These are phyloP conservation scores for Dinochytrium kinnereticum DNA, from an alignment of 371 early-diverging fungal species.

Conservation along the genomic window DNA sequence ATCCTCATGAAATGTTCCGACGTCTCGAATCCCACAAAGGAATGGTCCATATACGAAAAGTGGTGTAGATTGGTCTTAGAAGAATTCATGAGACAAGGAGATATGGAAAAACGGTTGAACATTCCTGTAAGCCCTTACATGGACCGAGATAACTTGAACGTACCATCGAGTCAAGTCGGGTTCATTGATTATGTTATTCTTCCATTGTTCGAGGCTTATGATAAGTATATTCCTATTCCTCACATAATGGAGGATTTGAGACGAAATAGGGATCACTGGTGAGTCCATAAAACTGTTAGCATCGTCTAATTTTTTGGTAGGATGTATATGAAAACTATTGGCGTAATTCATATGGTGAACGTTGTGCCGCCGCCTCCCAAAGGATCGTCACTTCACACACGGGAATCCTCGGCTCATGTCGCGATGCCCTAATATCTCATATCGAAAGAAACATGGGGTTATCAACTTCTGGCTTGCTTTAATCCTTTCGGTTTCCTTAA, in stretches of 20 bases:
- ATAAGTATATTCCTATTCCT: conserved; percentile 47
- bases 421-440: not conserved
- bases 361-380: conserved; percentile 7
- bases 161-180: conserved; percentile 52
- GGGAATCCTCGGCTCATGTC: conserved; percentile 8
- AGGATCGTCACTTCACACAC: not conserved
- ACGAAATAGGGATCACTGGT: conserved; percentile 52
- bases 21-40: conserved; percentile 60
- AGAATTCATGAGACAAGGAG: conserved; percentile 59
- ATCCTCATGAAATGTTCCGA: conserved; percentile 60
- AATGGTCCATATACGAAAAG: conserved; percentile 46
- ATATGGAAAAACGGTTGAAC: conserved; percentile 52
- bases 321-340: conserved; percentile 7
- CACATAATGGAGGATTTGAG: conserved; percentile 36
- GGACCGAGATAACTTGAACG: conserved; percentile 50
- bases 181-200: conserved; percentile 59
- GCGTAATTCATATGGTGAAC: conserved; percentile 14
- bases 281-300: conserved; percentile 6
- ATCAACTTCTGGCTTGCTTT: no score
- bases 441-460: no score
- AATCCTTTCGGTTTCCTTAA: no score
- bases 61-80: conserved; percentile 53
- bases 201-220: conserved; percentile 57
- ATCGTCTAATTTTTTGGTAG: not conserved
- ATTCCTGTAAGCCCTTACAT: conserved; percentile 53